A percentile compares a stretch with the other conserved stretches of the same genome.
Evolutionary conservation across 83 land plant genomes (phyloP).

Genomic region (Picea engelmannii): DNA sequence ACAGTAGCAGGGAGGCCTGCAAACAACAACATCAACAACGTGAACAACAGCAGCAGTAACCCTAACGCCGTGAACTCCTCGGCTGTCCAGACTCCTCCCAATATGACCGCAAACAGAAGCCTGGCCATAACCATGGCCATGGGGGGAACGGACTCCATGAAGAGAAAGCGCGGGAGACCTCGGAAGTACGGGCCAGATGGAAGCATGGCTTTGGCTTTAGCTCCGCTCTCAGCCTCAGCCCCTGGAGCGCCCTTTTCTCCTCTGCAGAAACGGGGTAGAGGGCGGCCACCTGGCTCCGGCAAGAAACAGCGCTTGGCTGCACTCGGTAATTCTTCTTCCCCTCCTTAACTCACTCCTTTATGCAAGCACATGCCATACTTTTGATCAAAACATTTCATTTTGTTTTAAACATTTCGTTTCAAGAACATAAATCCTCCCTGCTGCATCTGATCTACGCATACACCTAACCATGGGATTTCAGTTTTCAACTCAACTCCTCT

Average conservation of each 20-base stretch:
- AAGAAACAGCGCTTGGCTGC: slow-evolving; percentile 55
- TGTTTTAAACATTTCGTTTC: too few species aligned
- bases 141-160: slow-evolving; percentile 29
- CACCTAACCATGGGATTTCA: too few species aligned
- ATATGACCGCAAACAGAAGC: neutral
- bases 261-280: slow-evolving; percentile 49
- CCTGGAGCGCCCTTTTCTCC: slow-evolving; percentile 22
- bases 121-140: neutral
- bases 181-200: slow-evolving; percentile 65
- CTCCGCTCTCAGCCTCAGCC: slow-evolving; percentile 31
- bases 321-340: slow-evolving; percentile 27
- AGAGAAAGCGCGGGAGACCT: slow-evolving; percentile 62
- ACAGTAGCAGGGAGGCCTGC: neutral
- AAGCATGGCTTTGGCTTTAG: slow-evolving; percentile 41
- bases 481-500: too few species aligned
- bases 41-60: neutral
- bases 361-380: too few species aligned
- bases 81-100: neutral
- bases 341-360: too few species aligned
- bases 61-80: neutral
- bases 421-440: too few species aligned
- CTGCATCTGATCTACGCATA: too few species aligned
- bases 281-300: slow-evolving; percentile 84
- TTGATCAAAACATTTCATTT: too few species aligned
- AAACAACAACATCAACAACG: neutral